Base-by-base conservation (phyloP, 495 filamentous ascomycete genomes). In the Filosporella fistucella region DNA sequence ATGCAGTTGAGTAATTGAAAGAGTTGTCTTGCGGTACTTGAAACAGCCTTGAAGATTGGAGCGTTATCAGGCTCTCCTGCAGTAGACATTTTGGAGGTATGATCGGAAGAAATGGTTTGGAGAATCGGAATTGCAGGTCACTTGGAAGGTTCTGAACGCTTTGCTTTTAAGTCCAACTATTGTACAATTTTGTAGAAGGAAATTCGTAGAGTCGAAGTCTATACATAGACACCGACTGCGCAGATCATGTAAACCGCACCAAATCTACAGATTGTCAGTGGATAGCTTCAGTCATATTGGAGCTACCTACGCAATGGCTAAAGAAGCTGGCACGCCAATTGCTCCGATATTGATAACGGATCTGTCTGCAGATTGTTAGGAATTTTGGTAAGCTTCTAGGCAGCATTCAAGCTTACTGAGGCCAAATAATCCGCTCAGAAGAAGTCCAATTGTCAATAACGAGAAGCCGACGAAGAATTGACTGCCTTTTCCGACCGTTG, bases 181-280 rank as follows among this genome's bases (percentile, higher is more conserved):
- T 55, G 45, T 58, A 62, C 45, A 57, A 18, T 13, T 42, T 30
- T 46, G 33, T 54, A 37, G 45, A 44, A 20, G 30, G 42, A 57
- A 46, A 60, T 46, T 40, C 35, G 52, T 47, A 24, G 47, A 21
- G 24, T 47, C 69, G 64, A 65, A 71, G 68, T 68, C 67, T 82
- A 98, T 68, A 98, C 93, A 82, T 98, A 98, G 62, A 98, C 94
- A 60, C 93, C 93, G 63, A 90, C 93, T 18, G 89, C 93, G 68
- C 93, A 98, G 63, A 98, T 96, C 83, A 95, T 91, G 74, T 88
- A 95, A 17, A 97, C 89, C 36, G 91, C 86, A 52, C 94, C 93
- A 64, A 96, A 89, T 33, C 93, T 98, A 62, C 3, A 21, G 46
- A 42, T 9, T 34, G 4, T 49, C 25, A 60, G 38, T 13, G 9